phyloP scores from a whole-genome alignment of 805 yeast species.

The Groenewaldozyma salmanticensis region DNA sequence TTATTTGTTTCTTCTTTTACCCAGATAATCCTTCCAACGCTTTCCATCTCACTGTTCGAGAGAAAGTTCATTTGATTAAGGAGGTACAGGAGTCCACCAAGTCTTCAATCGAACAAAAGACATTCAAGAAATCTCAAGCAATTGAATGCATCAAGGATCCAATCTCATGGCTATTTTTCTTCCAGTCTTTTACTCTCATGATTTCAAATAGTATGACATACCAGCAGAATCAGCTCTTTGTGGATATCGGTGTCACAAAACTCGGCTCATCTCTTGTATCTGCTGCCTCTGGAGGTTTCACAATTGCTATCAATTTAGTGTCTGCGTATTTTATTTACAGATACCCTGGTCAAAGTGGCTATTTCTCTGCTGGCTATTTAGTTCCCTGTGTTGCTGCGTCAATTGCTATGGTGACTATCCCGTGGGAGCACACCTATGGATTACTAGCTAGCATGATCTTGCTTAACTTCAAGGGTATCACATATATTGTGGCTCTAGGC shows the following conservation, averaged over 20 bases:
- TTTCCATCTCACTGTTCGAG: conserved; percentile 36
- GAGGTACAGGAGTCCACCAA: conserved; percentile 31
- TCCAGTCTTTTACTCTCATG: conserved; percentile 31
- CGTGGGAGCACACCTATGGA: conserved; percentile 32
- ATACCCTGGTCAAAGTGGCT: conserved; percentile 8
- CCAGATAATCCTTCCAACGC: conserved; percentile 51
- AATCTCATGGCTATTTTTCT: conserved; percentile 30
- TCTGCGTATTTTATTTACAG: conserved; percentile 19
- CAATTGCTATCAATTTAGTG: conserved; percentile 26
- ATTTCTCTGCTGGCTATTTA: conserved; percentile 16
- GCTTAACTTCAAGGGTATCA: conserved; percentile 29
- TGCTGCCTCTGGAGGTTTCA: conserved; percentile 38
- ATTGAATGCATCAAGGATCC: conserved; percentile 43
- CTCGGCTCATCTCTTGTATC: conserved; percentile 39
- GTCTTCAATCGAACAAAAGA: conserved; percentile 35
- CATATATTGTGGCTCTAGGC: conserved; percentile 21
- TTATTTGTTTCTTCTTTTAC: conserved; percentile 38
- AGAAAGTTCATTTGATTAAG: conserved; percentile 42
- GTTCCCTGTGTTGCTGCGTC: conserved; percentile 34
- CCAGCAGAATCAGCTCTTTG: conserved; percentile 36
- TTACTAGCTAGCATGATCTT: conserved; percentile 32
- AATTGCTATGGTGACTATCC: conserved; percentile 33
- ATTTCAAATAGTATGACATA: conserved; percentile 38
- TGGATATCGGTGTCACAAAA: conserved; percentile 29
- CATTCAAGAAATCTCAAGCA: conserved; percentile 38